Evolutionary conservation across 2,329 filamentous ascomycete genomes (phyloP), one percentile per base, ranked within the genome.

Genomic region (Epichloe hybrida): DNA sequence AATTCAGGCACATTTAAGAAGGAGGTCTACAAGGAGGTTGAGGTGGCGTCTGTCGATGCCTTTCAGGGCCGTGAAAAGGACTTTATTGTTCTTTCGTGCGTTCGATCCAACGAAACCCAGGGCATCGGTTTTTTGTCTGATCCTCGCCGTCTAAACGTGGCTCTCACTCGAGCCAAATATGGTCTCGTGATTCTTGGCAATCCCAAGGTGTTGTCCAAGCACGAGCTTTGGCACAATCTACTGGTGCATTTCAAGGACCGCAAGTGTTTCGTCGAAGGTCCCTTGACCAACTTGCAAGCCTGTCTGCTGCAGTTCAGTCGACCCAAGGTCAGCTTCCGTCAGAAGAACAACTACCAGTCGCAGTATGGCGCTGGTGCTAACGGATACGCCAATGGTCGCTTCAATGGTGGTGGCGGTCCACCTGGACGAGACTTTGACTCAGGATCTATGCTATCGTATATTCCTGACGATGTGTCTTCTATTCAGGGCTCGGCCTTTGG

Each of bases 11-110:
- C 88, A 0, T 96, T 94, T 75, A 96, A 95, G 73, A 98, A 98
- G 72, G 93, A 98, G 65, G 81, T 85, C 61, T 98, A 98, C 75
- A 97, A 97, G 71, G 91, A 97, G 63, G 91, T 98, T 23, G 93
- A 98, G 67, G 93, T 98, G 40, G 93, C 93, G 4, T 97, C 91
- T 0, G 93, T 98, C 38, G 93, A 98, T 72, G 93, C 93, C 20
- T 98, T 98, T 77, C 93, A 98, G 66, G 93, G 93, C 49, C 86
- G 93, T 73, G 93, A 98, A 71, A 98, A 98, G 72, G 93, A 98
- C 64, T 98, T 95, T 62, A 98, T 98, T 61, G 90, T 98, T 39
- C 75, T 98, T 35, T 97, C 93, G 54, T 98, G 93, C 64, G 93
- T 98, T 48, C 88, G 93, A 64, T 97, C 91, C 64, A 98, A 98